Conservation (phyloP, 495 filamentous ascomycete species). For the Talaromyces borbonicus region DNA sequence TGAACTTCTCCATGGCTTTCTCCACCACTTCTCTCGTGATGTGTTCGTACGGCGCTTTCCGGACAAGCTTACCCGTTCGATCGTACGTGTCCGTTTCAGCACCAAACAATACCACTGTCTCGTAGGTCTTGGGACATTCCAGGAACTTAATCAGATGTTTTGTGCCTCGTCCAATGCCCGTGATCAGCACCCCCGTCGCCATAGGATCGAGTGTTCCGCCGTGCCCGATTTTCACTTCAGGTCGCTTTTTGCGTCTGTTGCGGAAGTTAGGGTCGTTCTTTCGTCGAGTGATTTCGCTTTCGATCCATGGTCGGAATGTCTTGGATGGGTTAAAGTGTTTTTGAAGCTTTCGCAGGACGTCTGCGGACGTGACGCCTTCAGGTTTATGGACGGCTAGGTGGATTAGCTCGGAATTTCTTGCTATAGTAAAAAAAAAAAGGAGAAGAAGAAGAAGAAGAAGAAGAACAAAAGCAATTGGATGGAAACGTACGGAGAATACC, state of each 20-base stretch:
- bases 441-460: too few relatives aligned
- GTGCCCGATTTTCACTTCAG: conserved; percentile 89
- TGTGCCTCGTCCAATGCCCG: conserved; percentile 81
- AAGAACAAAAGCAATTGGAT: too few relatives aligned
- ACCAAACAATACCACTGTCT: conserved; percentile 80
- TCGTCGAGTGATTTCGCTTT: conserved; percentile 42
- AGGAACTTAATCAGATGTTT: conserved; percentile 71
- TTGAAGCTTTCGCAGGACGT: conserved; percentile 79
- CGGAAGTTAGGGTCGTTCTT: conserved; percentile 43
- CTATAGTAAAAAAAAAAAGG: neutral
- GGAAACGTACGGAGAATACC: conserved; percentile 56
- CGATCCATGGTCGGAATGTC: conserved; percentile 65
- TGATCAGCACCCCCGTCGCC: conserved; percentile 83
- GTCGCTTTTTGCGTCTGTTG: conserved; percentile 41
- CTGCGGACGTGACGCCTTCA: conserved; percentile 68
- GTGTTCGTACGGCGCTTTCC: conserved; percentile 60
- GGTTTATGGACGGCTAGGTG: conserved; percentile 87
- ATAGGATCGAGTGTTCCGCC: conserved; percentile 93
- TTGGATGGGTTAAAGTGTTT: conserved; percentile 68
- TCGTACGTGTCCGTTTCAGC: conserved; percentile 92
- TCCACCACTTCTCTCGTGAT: conserved; percentile 71
- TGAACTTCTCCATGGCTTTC: conserved; percentile 62
- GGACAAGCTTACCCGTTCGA: conserved; percentile 67
- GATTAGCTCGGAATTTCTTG: neutral
- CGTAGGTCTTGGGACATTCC: conserved; percentile 84